A percentile compares a stretch with the other conserved stretches of the same genome.
Evolutionary conservation across 129 eudicot genomes (phyloP).

Genomic region (Helianthus annuus): HanXRQr2.0-SUNRISE NC_035438.2:24984313-24984812

Average conservation of each 20-base stretch:
- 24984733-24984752: no score
- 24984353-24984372: not conserved
- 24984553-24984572: not conserved
- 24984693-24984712: no score
- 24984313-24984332: not conserved
- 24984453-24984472: conserved; percentile 16
- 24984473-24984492: not conserved
- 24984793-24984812: no score
- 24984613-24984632: no score
- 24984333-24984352: not conserved
- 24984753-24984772: no score
- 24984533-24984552: not conserved
- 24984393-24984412: conserved; percentile 24
- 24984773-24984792: no score
- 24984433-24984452: conserved; percentile 21
- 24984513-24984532: not conserved
- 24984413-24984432: conserved; percentile 7
- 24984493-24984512: not conserved
- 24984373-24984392: not conserved
- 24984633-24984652: no score
- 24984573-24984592: not conserved
- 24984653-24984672: no score
- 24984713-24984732: no score
- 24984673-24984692: no score
- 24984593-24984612: not conserved